Evolutionary conservation across 2,329 filamentous ascomycete species (phyloP).

Genomic region (Ophiosphaerella herpotricha): DNA sequence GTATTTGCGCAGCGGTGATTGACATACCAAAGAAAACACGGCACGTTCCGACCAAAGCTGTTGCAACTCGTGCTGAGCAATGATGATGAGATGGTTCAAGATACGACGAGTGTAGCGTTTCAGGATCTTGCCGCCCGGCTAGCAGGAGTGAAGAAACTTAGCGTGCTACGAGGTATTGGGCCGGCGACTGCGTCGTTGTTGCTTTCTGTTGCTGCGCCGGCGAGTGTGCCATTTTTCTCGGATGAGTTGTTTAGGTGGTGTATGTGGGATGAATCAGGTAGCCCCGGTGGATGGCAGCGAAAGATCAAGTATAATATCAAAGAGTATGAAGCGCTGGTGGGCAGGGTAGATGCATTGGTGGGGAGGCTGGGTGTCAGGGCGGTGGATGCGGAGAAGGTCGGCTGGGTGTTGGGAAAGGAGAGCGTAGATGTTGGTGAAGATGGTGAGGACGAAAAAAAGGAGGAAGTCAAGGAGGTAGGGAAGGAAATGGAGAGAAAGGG

Average conservation of each 20-base stretch:
- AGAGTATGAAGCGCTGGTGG: constrained; percentile 67
- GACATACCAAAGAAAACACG: constrained; percentile 49
- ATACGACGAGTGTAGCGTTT: constrained; percentile 60
- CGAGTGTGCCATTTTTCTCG: constrained; percentile 72
- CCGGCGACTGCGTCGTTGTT: constrained; percentile 79
- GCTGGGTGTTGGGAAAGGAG: constrained; percentile 66
- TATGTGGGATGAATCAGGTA: constrained; percentile 57
- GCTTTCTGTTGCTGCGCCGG: constrained; percentile 66
- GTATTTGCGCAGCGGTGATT: not conserved
- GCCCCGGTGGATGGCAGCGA: constrained; percentile 52
- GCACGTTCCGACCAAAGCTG: constrained; percentile 56
- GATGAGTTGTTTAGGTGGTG: constrained; percentile 80
- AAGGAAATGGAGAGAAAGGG: not conserved
- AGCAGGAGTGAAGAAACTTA: constrained; percentile 58
- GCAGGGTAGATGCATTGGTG: constrained; percentile 34
- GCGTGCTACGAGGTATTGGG: constrained; percentile 72
- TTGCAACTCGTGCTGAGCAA: constrained; percentile 63
- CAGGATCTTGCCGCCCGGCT: constrained; percentile 13
- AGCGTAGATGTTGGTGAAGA: constrained; percentile 25
- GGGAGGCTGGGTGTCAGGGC: constrained; percentile 49
- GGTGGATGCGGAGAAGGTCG: constrained; percentile 70
- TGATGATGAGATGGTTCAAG: constrained; percentile 51
- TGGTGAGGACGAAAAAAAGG: not conserved
- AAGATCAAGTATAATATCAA: constrained; percentile 70
- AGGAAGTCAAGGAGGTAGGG: not conserved